Evolutionary conservation across 305 asterid species (phyloP).

Genomic region (Fraxinus latifolia): DNA sequence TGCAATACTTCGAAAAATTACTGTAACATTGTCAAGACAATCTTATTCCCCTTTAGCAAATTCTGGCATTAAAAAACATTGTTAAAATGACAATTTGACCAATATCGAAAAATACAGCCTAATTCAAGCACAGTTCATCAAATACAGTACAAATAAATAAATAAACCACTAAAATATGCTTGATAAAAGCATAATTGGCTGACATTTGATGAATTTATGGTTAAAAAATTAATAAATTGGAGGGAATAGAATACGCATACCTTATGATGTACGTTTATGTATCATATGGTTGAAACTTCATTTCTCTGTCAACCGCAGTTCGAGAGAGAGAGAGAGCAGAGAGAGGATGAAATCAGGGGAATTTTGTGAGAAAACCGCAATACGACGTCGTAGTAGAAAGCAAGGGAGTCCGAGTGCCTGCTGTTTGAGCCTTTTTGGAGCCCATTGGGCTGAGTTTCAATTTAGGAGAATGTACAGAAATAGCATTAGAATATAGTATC

Average conservation of each 20-base stretch:
- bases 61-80: background rate
- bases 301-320: background rate
- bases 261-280: slow-evolving; percentile 9
- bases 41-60: background rate
- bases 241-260: slow-evolving; percentile 1
- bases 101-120: background rate
- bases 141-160: background rate
- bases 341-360: slow-evolving; percentile 3
- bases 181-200: slow-evolving; percentile 1
- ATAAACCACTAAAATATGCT: background rate
- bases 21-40: background rate
- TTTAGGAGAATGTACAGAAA: background rate
- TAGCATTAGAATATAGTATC: background rate
- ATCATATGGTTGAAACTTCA: slow-evolving; percentile 19
- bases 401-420: background rate
- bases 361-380: background rate
- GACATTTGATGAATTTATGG: background rate
- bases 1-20: background rate
- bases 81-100: background rate
- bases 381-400: slow-evolving; percentile 10
- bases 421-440: background rate
- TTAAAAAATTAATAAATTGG: background rate
- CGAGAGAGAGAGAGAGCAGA: background rate
- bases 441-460: background rate
- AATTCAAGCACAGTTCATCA: background rate